Percentiles rank a stretch among this genome's conserved stretches.
These are phyloP conservation scores for Amylostereum areolatum DNA, from an alignment of 1,284 basidiomycete species.

Conservation along the genomic window DNA sequence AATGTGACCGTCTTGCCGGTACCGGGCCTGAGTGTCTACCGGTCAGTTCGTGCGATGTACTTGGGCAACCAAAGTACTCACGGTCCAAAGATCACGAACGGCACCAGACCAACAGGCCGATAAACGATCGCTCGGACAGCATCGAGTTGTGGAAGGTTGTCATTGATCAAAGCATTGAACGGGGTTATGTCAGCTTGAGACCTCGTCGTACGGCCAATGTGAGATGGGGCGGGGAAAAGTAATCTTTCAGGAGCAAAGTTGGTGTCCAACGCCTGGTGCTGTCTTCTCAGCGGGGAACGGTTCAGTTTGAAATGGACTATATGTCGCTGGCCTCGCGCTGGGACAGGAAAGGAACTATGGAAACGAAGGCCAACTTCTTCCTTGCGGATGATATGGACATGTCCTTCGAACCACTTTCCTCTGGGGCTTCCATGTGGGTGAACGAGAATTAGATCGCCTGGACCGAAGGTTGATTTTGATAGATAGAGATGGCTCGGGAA, in stretches of 20 bases:
- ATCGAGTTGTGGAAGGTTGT: conserved; percentile 45
- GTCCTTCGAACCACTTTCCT: conserved; percentile 50
- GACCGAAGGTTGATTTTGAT: not conserved
- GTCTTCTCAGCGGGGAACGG: conserved; percentile 43
- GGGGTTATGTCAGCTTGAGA: conserved; percentile 10
- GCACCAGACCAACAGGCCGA: conserved; percentile 38
- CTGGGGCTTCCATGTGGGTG: conserved; percentile 29
- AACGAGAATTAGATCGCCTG: conserved; percentile 51
- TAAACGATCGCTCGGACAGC: conserved; percentile 48
- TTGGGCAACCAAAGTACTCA: conserved; percentile 27
- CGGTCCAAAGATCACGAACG: conserved; percentile 65
- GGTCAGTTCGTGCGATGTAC: too few species aligned
- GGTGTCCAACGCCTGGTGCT: conserved; percentile 50
- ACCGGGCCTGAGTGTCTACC: conserved; percentile 37
- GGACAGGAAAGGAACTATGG: conserved; percentile 34
- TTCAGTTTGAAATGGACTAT: conserved; percentile 52
- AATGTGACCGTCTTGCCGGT: conserved; percentile 18
- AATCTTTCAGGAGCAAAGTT: conserved; percentile 30
- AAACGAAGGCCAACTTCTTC: conserved; percentile 50
- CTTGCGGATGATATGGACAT: conserved; percentile 46
- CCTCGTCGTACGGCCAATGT: conserved; percentile 18
- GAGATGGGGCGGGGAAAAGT: conserved; percentile 32
- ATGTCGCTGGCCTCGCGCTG: conserved; percentile 24
- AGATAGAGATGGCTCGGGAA: not conserved
- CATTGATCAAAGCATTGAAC: conserved; percentile 37